Percentiles rank a stretch among this genome's conserved stretches.
Evolutionary conservation across 2,329 filamentous ascomycete genomes (phyloP).

Genomic region (Cryphonectria parasitica): DNA sequence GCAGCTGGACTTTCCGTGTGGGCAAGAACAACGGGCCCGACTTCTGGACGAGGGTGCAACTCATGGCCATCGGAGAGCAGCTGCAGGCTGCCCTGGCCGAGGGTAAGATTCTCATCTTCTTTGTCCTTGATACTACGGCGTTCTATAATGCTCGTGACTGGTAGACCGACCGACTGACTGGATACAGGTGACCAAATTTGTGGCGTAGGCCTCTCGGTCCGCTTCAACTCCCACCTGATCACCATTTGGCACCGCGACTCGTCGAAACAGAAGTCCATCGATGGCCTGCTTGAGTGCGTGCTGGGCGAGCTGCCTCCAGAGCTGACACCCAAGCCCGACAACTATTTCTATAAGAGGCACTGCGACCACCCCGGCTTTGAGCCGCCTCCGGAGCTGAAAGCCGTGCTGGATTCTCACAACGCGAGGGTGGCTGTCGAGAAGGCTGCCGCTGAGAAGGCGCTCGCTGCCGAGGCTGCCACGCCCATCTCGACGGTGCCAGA

Average conservation of each 20-base stretch:
- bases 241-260: constrained; percentile 92
- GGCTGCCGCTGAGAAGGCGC: constrained; percentile 31
- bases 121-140: neutral
- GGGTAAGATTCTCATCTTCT: constrained; percentile 51
- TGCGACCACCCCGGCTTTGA: constrained; percentile 84
- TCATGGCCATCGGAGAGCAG: constrained; percentile 82
- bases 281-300: constrained; percentile 73
- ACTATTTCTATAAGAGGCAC: constrained; percentile 88
- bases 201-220: constrained; percentile 83
- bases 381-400: constrained; percentile 61
- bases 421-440: constrained; percentile 46
- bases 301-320: constrained; percentile 74
- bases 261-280: constrained; percentile 76
- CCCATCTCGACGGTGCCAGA: neutral
- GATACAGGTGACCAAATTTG: constrained; percentile 79
- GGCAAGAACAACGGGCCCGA: constrained; percentile 73
- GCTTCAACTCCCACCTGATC: constrained; percentile 61
- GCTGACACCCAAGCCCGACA: constrained; percentile 70
- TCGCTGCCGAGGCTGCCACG: constrained; percentile 23
- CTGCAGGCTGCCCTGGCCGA: constrained; percentile 74
- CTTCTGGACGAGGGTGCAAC: constrained; percentile 80
- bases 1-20: constrained; percentile 91
- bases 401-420: constrained; percentile 60
- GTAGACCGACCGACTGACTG: neutral
- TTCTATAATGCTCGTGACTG: neutral